A percentile compares a stretch with the other conserved stretches of the same genome.
These are phyloP conservation scores for Lepiota subincarnata DNA, from an alignment of 768 basidiomycete species.

Conservation along the genomic window DNA sequence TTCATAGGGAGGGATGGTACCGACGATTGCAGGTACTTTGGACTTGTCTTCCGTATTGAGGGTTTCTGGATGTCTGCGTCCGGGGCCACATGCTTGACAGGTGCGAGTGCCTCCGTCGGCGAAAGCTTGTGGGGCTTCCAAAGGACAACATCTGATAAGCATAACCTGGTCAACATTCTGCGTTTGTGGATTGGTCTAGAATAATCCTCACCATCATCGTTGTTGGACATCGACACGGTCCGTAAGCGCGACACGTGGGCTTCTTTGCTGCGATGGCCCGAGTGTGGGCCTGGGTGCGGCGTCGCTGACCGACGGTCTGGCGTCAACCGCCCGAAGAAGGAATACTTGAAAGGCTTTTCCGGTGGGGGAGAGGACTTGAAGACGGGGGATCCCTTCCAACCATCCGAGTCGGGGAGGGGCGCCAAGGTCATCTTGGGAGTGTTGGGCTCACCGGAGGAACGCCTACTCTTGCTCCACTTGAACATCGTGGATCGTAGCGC, in stretches of 20 bases:
- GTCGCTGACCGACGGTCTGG: constrained; percentile 6
- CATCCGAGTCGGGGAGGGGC: constrained; percentile 7
- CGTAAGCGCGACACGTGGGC: constrained; percentile 6
- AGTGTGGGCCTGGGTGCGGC: background rate
- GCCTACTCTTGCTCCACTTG: constrained; percentile 11
- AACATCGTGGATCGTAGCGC: constrained; percentile 13
- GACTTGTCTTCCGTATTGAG: background rate
- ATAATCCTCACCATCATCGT: constrained; percentile 6
- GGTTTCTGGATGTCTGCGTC: background rate
- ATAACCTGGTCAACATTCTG: background rate
- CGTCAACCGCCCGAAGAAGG: constrained; percentile 9
- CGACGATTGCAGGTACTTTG: constrained; percentile 1
- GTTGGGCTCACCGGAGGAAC: constrained; percentile 12
- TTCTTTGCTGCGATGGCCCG: constrained; percentile 5
- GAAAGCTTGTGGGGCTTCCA: constrained; percentile 3
- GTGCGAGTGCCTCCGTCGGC: background rate
- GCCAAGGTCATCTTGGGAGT: constrained; percentile 13
- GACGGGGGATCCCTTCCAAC: background rate
- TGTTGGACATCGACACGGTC: constrained; percentile 9
- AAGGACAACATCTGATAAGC: constrained; percentile 1
- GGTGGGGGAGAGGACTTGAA: background rate
- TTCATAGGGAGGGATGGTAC: background rate
- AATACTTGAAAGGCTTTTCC: constrained; percentile 9
- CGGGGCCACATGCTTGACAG: background rate
- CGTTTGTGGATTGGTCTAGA: background rate